Conservation (phyloP, 371 early-diverging fungal genomes). For the Lichtheimia ornata region DNA sequence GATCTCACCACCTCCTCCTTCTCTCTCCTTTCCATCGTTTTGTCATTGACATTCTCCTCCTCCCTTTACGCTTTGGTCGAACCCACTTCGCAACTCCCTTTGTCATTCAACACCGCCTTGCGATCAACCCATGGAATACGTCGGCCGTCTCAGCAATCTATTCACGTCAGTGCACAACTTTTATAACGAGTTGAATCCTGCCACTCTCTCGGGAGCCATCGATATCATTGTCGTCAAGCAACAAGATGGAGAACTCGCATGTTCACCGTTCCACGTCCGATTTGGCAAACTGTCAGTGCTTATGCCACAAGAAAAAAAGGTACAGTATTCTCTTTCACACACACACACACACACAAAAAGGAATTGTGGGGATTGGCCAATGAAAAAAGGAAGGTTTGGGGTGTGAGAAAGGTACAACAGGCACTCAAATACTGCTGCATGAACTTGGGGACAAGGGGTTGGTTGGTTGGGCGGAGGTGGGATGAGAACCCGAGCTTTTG, state of each 20-base stretch:
- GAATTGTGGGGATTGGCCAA: no score
- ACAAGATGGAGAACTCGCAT: constrained; percentile 72
- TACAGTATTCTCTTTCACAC: constrained; percentile 14
- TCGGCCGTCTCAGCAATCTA: constrained; percentile 28
- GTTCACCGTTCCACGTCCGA: constrained; percentile 97
- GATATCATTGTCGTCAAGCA: constrained; percentile 94
- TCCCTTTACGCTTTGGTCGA: not conserved
- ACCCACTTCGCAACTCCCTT: not conserved
- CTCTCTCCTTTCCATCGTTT: no score
- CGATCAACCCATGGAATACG: constrained; percentile 25
- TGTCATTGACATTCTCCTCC: not conserved
- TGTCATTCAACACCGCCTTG: not conserved
- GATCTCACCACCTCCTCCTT: no score
- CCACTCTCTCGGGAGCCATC: constrained; percentile 97
- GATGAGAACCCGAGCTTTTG: not conserved
- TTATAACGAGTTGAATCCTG: constrained; percentile 94
- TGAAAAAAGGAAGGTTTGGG: not conserved
- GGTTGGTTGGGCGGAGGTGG: not conserved
- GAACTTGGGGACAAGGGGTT: not conserved
- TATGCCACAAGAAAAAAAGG: constrained; percentile 84
- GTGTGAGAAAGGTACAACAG: not conserved
- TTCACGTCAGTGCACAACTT: constrained; percentile 84
- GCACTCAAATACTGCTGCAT: not conserved
- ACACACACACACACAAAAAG: no score
- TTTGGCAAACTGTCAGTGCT: constrained; percentile 95